phyloP scores from a whole-genome alignment of 805 yeast genomes.

The Metschnikowia cerradonensis region DNA sequence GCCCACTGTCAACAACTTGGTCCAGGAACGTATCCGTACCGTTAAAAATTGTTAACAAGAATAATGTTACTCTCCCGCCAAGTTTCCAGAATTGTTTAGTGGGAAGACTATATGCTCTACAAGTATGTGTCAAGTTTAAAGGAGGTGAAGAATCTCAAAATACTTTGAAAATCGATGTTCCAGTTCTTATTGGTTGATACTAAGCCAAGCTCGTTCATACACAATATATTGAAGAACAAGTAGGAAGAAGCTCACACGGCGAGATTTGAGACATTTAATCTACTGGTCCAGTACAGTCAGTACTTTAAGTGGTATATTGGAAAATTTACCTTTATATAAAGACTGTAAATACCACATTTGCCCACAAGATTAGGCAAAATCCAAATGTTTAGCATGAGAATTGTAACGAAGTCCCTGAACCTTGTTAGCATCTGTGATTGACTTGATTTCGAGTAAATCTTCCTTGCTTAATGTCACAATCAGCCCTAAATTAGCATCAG shows the following conservation, averaged over 20 bases:
- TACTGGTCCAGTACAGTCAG: neutral
- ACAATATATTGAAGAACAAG: neutral
- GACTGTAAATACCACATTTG: neutral
- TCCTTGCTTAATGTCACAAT: constrained; percentile 46
- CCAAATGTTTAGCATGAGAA: constrained; percentile 16
- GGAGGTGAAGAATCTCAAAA: constrained; percentile 27
- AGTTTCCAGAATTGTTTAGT: constrained; percentile 60
- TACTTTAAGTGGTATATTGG: neutral
- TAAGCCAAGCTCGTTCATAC: neutral
- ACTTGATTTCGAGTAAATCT: constrained; percentile 53
- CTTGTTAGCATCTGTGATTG: constrained; percentile 38
- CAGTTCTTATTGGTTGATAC: constrained; percentile 15
- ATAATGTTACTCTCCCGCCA: constrained; percentile 52
- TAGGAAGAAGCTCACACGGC: neutral
- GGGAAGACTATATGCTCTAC: constrained; percentile 54
- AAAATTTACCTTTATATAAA: neutral
- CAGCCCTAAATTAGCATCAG: constrained; percentile 53
- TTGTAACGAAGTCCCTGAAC: constrained; percentile 59
- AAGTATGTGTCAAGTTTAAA: constrained; percentile 43
- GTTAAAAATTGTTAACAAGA: constrained; percentile 38
- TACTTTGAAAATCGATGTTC: constrained; percentile 13
- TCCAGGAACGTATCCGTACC: constrained; percentile 36
- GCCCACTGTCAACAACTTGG: constrained; percentile 28
- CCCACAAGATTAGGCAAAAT: constrained; percentile 6
- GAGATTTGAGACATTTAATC: neutral